Percentiles rank a stretch among this genome's conserved stretches.
Conservation (phyloP, 768 basidiomycete genomes). For the Hypholoma fasciculare region DNA sequence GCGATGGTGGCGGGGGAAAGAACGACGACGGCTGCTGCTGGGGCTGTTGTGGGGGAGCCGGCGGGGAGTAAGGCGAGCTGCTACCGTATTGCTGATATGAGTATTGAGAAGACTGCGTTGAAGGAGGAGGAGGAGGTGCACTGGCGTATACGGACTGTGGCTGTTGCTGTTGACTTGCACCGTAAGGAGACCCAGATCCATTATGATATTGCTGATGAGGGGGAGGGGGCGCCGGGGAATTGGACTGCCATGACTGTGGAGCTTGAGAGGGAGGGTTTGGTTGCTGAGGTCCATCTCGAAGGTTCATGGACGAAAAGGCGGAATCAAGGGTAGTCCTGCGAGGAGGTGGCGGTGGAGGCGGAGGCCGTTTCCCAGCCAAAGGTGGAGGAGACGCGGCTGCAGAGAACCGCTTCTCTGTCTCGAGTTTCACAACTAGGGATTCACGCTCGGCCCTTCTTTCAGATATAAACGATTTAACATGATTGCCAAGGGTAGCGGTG, state of each 20-base stretch:
- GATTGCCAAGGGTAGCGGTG: slow-evolving; percentile 53
- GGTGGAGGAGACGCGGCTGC: slow-evolving; percentile 46
- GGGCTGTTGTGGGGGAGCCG: slow-evolving; percentile 20
- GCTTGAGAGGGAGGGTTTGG: slow-evolving; percentile 5
- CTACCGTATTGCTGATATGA: slow-evolving; percentile 16
- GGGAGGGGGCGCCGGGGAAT: slow-evolving; percentile 21
- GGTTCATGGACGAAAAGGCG: slow-evolving; percentile 58
- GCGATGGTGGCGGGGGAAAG: slow-evolving; percentile 34
- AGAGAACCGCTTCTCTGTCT: slow-evolving; percentile 67
- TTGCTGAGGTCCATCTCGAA: slow-evolving; percentile 29
- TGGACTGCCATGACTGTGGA: slow-evolving; percentile 24
- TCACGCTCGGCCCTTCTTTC: slow-evolving; percentile 72
- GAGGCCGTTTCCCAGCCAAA: slow-evolving; percentile 48
- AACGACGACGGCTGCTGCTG: slow-evolving; percentile 22
- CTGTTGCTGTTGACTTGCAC: slow-evolving; percentile 7
- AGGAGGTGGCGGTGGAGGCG: slow-evolving; percentile 38
- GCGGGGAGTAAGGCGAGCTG: slow-evolving; percentile 13
- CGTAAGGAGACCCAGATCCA: slow-evolving; percentile 11
- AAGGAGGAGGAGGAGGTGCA: slow-evolving; percentile 20
- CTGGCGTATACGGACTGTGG: slow-evolving; percentile 9
- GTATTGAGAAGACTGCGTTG: slow-evolving; percentile 18
- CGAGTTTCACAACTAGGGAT: slow-evolving; percentile 63
- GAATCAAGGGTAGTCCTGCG: slow-evolving; percentile 48
- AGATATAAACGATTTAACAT: slow-evolving; percentile 61
- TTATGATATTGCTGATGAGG: slow-evolving; percentile 13